These are phyloP conservation scores for Erysimum cheiranthoides DNA, from an alignment of 345 rosid genomes.

Conservation along the genomic window DNA sequence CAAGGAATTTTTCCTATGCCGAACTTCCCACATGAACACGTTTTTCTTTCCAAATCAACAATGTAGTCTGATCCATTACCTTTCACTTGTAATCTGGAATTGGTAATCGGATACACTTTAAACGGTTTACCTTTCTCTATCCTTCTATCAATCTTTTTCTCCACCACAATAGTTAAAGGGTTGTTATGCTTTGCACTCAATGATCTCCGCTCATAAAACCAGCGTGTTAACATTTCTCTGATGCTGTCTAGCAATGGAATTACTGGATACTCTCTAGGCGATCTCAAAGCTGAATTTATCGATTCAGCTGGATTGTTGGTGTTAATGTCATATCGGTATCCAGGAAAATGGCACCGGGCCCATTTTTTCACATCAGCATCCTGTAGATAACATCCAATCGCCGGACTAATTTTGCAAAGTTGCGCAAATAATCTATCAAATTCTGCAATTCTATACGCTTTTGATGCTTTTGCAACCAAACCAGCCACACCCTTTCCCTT, in stretches of 20 bases:
- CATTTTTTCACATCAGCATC: too few relatives aligned
- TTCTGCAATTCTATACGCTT: not conserved
- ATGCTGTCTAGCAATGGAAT: too few relatives aligned
- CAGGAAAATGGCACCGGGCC: too few relatives aligned
- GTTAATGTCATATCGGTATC: too few relatives aligned
- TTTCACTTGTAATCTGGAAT: not conserved
- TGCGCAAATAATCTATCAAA: not conserved
- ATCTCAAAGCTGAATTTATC: too few relatives aligned
- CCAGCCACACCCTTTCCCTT: not conserved
- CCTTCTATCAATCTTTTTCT: not conserved
- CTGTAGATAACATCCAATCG: too few relatives aligned
- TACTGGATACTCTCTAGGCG: too few relatives aligned
- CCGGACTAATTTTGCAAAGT: not conserved
- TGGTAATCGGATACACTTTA: not conserved
- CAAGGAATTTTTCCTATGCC: not conserved
- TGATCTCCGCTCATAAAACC: too few relatives aligned
- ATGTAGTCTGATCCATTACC: not conserved
- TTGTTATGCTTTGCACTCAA: not conserved
- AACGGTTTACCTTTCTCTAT: not conserved
- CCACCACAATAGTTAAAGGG: not conserved
- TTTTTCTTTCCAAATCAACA: not conserved
- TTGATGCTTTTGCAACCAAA: not conserved
- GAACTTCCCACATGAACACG: slow-evolving; percentile 7
- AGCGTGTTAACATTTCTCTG: too few relatives aligned
- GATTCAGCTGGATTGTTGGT: too few relatives aligned